Conservation (phyloP, 2,329 filamentous ascomycete genomes). For the Microsporum canis region DNA sequence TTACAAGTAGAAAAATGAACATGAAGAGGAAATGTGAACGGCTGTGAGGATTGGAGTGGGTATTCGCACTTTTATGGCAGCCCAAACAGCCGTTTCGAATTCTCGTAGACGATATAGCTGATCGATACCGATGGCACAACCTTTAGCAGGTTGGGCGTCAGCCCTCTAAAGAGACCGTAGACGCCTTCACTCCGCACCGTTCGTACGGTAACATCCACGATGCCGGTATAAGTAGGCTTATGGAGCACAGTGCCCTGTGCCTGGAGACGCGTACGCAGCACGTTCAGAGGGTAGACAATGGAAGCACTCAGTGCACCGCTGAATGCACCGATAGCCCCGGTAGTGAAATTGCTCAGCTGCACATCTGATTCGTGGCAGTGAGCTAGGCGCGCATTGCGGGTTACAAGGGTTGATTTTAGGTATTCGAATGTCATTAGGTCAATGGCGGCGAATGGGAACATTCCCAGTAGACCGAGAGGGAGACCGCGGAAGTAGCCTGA, state of each 20-base stretch:
- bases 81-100: conserved; percentile 62
- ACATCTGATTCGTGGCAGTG: conserved; percentile 76
- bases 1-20: background rate
- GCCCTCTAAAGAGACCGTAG: conserved; percentile 81
- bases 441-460: conserved; percentile 96
- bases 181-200: conserved; percentile 75
- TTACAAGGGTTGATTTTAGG: conserved; percentile 63
- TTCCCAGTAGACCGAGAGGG: conserved; percentile 85
- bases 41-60: background rate
- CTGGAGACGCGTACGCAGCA: conserved; percentile 82
- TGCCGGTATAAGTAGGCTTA: conserved; percentile 77
- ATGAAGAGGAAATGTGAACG: background rate
- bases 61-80: conserved; percentile 28
- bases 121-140: conserved; percentile 94
- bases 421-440: conserved; percentile 94
- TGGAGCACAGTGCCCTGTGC: conserved; percentile 92
- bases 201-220: conserved; percentile 74
- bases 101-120: conserved; percentile 87
- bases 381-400: conserved; percentile 55
- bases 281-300: conserved; percentile 90
- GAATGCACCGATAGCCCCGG: conserved; percentile 78
- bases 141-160: conserved; percentile 91
- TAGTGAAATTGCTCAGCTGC: conserved; percentile 65
- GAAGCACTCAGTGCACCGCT: conserved; percentile 86
- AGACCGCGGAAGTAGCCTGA: conserved; percentile 79